Evolutionary conservation across 2,329 filamentous ascomycete genomes (phyloP).

Genomic region (Colletotrichum brevisporum): DNA sequence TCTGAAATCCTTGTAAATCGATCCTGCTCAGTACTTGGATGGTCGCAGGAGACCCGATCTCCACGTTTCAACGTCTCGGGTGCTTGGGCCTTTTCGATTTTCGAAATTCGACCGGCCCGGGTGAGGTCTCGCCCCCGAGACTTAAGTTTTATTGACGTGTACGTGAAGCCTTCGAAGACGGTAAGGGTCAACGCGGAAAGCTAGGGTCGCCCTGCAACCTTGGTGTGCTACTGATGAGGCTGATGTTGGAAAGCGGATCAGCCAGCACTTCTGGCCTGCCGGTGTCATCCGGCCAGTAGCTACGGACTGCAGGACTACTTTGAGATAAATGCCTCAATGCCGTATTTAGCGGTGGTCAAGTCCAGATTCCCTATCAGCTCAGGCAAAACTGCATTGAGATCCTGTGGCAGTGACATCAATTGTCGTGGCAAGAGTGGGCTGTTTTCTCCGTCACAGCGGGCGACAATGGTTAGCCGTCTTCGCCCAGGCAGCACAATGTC

Average conservation of each 20-base stretch:
- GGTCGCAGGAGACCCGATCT: neutral
- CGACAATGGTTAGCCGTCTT: neutral
- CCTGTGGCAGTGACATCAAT: neutral
- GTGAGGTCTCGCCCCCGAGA: neutral
- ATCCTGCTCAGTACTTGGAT: neutral
- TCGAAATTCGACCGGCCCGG: slow-evolving; percentile 11
- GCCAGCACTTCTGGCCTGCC: slow-evolving; percentile 17
- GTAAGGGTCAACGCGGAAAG: neutral
- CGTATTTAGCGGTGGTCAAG: no score
- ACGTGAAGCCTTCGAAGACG: neutral
- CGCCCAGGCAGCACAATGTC: neutral
- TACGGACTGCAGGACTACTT: no score
- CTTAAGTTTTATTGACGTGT: neutral
- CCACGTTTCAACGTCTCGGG: no score
- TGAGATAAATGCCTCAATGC: no score
- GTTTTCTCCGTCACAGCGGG: neutral
- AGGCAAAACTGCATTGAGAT: no score
- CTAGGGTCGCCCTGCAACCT: slow-evolving; percentile 10
- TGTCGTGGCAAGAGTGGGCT: neutral
- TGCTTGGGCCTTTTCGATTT: neutral
- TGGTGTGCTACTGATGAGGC: slow-evolving; percentile 20
- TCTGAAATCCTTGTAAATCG: no score
- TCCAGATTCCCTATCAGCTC: no score
- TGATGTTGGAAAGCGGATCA: slow-evolving; percentile 25
- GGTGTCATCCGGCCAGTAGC: no score